Evolutionary conservation across 352 stramenopile species (phyloP), one percentile per base, ranked within the genome.

Genomic region (Globisporangium paroecandrum): DNA sequence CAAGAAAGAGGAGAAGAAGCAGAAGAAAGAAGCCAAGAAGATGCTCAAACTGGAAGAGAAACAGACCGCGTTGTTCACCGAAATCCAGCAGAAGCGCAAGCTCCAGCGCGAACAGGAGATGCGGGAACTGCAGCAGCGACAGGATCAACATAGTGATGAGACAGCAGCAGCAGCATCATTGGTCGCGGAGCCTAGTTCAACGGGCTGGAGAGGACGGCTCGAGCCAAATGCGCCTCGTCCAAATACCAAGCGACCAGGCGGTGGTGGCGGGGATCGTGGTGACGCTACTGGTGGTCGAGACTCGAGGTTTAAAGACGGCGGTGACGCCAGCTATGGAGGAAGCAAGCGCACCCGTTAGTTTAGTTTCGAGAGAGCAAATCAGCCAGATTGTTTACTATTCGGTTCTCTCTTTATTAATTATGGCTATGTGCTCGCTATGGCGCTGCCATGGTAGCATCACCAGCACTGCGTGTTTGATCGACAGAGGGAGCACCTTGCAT

Each of bases 131-230:
- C 63, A 73, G 22, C 70, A 73, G 12, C 60, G 46, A 15, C 15
- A n/a, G 0, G 60, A n/a, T 10, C n/a, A 18, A 2, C n/a, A 25
- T 1, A 70, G 72, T 10, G 67, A 59, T 4, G 61, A 75, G 6
- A 38, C 62, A 13, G 53, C 69, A 18, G 47, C 13, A 18, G 59
- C 7, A 34, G 58, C 70, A 29, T 5, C 38, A 18, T 15, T 46
- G 38, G 64, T 57, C 24, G 62, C 10, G 24, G 36, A 70, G 34
- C 69, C 82, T 2, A 93, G 83, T 71, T 72, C 79, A 3, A 89
- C 81, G 0, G 85, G 85, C 10, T 93, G 85, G 85, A 69, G 85
- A 41, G 85, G 85, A 0, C 72, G 85, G 5, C 64, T 89, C 41
- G 85, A 93, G 64, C 85, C 85, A 6, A 72, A 69, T 25, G 43